Conservation (phyloP, 768 basidiomycete genomes). For the Mycena leptocephala region DNA sequence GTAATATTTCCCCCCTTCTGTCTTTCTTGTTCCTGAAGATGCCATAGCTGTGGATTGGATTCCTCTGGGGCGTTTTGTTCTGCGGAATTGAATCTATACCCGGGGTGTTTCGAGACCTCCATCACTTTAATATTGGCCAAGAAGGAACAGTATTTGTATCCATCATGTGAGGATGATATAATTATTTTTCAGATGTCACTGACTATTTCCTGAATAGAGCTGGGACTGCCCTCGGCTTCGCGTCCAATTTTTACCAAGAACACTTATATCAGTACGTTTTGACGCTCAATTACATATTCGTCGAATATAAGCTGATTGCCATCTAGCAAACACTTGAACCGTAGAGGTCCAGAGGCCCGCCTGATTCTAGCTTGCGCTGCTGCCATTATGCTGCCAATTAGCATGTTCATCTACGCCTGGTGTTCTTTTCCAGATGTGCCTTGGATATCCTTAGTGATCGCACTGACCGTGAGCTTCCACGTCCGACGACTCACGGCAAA, state of each 20-base stretch:
- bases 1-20: conserved; percentile 52
- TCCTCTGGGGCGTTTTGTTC: conserved; percentile 85
- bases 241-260: conserved; percentile 63
- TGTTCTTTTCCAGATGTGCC: conserved; percentile 65
- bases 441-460: conserved; percentile 72
- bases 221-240: conserved; percentile 60
- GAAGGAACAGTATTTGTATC: conserved; percentile 67
- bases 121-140: conserved; percentile 66
- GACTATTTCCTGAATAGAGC: conserved; percentile 51
- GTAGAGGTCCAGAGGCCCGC: conserved; percentile 65
- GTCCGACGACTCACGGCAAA: background rate
- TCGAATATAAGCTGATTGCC: background rate
- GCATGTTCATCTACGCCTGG: conserved; percentile 83
- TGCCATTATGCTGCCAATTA: conserved; percentile 63
- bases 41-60: conserved; percentile 77
- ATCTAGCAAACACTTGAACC: conserved; percentile 44
- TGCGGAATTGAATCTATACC: conserved; percentile 62
- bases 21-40: conserved; percentile 51
- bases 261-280: conserved; percentile 59
- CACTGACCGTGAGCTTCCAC: conserved; percentile 54
- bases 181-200: background rate
- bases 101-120: conserved; percentile 64
- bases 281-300: background rate
- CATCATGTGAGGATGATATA: conserved; percentile 53
- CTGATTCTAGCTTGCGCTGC: conserved; percentile 67